Conservation (phyloP, 306 rosid genomes). For the Begonia loranthoides region DNA sequence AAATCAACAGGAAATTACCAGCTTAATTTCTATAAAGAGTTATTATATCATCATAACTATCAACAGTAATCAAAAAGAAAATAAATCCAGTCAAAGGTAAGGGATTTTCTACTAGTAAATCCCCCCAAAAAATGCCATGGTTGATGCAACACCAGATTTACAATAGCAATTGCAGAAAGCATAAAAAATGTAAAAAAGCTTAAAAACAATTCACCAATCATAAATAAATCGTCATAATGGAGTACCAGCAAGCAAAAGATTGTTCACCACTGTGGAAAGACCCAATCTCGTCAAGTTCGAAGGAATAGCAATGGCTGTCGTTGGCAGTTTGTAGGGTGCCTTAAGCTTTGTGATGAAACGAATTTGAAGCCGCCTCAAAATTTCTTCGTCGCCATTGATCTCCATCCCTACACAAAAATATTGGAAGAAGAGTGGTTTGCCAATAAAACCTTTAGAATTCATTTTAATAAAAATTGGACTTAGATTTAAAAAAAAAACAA, state of each 20-base stretch:
- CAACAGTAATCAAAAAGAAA: neutral
- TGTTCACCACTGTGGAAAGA: conserved; percentile 70
- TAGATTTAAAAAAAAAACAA: no score
- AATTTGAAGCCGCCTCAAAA: conserved; percentile 42
- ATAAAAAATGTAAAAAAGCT: no score
- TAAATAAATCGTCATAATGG: neutral
- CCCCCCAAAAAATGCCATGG: no score
- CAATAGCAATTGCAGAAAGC: no score
- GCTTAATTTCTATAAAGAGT: no score
- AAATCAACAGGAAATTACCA: neutral
- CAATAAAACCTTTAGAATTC: no score
- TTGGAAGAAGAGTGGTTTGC: no score
- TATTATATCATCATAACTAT: neutral
- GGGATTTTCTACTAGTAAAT: no score
- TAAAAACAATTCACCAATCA: no score
- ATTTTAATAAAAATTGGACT: no score
- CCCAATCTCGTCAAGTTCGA: conserved; percentile 58
- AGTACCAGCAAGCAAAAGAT: conserved; percentile 44
- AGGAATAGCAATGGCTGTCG: conserved; percentile 51
- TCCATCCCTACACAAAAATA: conserved; percentile 15
- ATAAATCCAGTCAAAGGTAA: no score
- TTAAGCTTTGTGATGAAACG: conserved; percentile 65
- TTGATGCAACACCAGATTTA: no score
- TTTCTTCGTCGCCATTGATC: conserved; percentile 30
- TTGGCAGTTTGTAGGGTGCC: conserved; percentile 35